Evolutionary conservation across 2,329 filamentous ascomycete species (phyloP), one percentile per base, ranked within the genome.

Genomic region (Diaporthe citriasiana): DNA sequence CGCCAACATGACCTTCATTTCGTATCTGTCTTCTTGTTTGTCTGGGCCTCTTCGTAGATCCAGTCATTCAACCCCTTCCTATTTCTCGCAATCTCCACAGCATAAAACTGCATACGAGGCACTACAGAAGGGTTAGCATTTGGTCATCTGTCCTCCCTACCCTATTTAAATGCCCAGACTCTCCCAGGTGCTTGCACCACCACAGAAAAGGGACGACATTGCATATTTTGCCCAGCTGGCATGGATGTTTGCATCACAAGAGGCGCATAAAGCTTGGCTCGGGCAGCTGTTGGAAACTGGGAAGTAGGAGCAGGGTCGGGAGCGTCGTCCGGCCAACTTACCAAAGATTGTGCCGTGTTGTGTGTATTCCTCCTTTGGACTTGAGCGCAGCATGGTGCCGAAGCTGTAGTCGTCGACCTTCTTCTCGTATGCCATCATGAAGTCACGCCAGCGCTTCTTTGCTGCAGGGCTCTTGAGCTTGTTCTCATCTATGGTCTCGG

Each of bases 351-450:
- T 98, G 71, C 93, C 94, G 73, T 97, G 88, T 85, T 97, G 88
- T 70, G 93, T 94, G 82, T 99, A 98, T 84, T 98, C 96, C 70
- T 84, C 91, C 79, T 93, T 94, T 50, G 95, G 89, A 80, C 90
- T 94, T 73, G 90, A 89, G 73, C 97, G 91, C 79, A 99, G 83
- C 89, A 99, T 95, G 45, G 97, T 98, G 72, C 97, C 97, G 84
- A 98, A 99, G 87, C 98, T 99, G 88, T 92, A 99, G 85, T 99
- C 97, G 77, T 97, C 93, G n/a, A 99, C 88, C 85, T 90, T 96
- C 84, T 97, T 95, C 86, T 98, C 95, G 83, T 98, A 99, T 76
- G 89, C 87, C 89, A 93, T 95, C 90, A 98, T 93, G 86, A 98
- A 99, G 77, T 93, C 94, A 80, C 97, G 92, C 97, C 97, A 99